Evolutionary conservation across 176 grass and related monocot genomes (phyloP).

Genomic region (Melocanna baccifera): DNA sequence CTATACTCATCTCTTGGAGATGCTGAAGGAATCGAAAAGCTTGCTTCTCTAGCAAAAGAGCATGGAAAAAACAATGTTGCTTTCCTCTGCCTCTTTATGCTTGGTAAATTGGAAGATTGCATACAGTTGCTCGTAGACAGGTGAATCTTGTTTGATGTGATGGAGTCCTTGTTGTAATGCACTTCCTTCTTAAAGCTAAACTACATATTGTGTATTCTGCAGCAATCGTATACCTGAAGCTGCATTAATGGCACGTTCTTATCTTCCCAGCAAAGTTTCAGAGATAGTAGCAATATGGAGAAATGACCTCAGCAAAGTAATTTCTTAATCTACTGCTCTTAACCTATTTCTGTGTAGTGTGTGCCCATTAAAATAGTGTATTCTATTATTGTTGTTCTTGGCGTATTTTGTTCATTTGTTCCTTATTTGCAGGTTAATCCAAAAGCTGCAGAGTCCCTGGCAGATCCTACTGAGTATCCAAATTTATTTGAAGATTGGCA

Average conservation of each 20-base stretch:
- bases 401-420: slow-evolving; percentile 8
- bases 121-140: slow-evolving; percentile 90
- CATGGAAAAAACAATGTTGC: slow-evolving; percentile 96
- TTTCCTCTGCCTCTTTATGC: slow-evolving; percentile 94
- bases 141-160: slow-evolving; percentile 37
- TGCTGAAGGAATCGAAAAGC: slow-evolving; percentile 73
- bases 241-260: slow-evolving; percentile 94
- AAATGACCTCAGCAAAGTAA: slow-evolving; percentile 89
- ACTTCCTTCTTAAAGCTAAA: slow-evolving; percentile 22
- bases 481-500: slow-evolving; percentile 98
- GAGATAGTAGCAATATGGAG: slow-evolving; percentile 85
- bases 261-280: slow-evolving; percentile 94
- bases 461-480: slow-evolving; percentile 93
- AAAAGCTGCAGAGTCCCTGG: slow-evolving; percentile 95
- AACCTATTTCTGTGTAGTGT: not conserved
- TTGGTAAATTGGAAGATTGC: slow-evolving; percentile 91
- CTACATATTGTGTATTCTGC: slow-evolving; percentile 26
- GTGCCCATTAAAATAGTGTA: not conserved
- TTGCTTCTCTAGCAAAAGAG: slow-evolving; percentile 80
- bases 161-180: not conserved
- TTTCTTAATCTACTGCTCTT: slow-evolving; percentile 29
- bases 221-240: slow-evolving; percentile 98
- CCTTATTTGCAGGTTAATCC: slow-evolving; percentile 64
- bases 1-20: slow-evolving; percentile 94
- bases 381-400: not conserved